Percentiles rank a stretch among this genome's conserved stretches.
Evolutionary conservation across 108 stramenopile species (phyloP).

Genomic region (Nitzschia putrida): DNA sequence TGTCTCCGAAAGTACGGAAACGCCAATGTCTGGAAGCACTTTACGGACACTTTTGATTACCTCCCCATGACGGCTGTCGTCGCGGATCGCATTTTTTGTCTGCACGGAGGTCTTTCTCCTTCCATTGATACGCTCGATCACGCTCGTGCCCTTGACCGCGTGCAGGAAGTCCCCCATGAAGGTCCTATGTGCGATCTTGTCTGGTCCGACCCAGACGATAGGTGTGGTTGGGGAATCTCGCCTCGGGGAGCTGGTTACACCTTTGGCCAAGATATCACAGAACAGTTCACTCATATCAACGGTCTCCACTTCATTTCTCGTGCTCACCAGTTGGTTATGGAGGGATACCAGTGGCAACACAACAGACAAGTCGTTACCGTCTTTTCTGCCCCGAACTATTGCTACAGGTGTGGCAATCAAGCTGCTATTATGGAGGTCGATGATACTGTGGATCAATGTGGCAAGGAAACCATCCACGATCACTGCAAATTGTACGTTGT

Average conservation of each 20-base stretch:
- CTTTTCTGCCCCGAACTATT: conserved; percentile 93
- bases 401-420: conserved; percentile 83
- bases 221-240: conserved; percentile 95
- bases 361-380: conserved; percentile 92
- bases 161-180: conserved; percentile 90
- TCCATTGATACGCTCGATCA: conserved; percentile 87
- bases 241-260: conserved; percentile 98
- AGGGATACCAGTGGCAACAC: conserved; percentile 83
- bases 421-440: conserved; percentile 94
- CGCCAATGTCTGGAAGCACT: conserved; percentile 84
- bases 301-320: conserved; percentile 87
- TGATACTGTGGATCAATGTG: conserved; percentile 56
- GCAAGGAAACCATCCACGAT: conserved; percentile 83
- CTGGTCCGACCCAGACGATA: conserved; percentile 98
- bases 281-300: conserved; percentile 92
- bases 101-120: conserved; percentile 91
- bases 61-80: conserved; percentile 84
- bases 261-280: conserved; percentile 94
- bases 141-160: conserved; percentile 81
- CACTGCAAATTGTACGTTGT: conserved; percentile 47
- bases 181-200: conserved; percentile 94
- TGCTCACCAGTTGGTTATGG: conserved; percentile 98
- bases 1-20: conserved; percentile 69
- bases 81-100: conserved; percentile 83
- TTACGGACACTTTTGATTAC: conserved; percentile 87